Percentiles rank a stretch among this genome's conserved stretches.
phyloP scores from a whole-genome alignment of 192 early-diverging fungal species.

The Diversispora epigaea region DNA sequence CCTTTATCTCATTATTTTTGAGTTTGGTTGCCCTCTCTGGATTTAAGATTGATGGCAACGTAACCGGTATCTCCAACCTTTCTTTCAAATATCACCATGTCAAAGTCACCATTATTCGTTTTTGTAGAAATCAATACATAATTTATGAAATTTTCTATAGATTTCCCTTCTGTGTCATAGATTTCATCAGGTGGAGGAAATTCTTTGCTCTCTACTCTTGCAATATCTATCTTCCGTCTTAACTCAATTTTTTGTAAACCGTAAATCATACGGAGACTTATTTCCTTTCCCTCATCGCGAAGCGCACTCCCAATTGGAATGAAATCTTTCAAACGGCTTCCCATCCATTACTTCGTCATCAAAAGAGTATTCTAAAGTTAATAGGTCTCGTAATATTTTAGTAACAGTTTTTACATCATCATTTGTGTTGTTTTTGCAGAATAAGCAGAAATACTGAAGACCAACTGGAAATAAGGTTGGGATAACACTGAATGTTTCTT shows the following conservation, averaged over 20 bases:
- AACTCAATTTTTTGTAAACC: constrained; percentile 4
- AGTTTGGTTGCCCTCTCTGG: neutral
- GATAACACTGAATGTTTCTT: neutral
- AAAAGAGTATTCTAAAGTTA: neutral
- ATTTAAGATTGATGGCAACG: neutral
- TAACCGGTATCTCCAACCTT: neutral
- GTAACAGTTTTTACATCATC: neutral
- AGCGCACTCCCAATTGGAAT: neutral
- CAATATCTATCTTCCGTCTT: neutral
- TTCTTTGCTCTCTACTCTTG: neutral
- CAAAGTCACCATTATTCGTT: neutral
- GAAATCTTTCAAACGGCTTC: too few species aligned
- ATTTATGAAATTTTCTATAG: neutral
- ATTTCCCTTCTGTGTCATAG: neutral
- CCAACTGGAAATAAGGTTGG: constrained; percentile 13
- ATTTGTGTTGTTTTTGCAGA: neutral
- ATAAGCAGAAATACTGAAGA: constrained; percentile 7
- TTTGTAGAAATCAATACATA: neutral
- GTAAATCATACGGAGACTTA: neutral
- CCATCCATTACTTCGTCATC: too few species aligned
- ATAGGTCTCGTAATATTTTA: constrained; percentile 2
- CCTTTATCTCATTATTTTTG: neutral
- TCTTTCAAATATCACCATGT: constrained; percentile 1
- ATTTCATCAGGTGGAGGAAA: neutral
- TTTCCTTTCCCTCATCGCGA: neutral